A percentile compares a stretch with the other conserved stretches of the same genome.
These are phyloP conservation scores for Delitschia confertaspora DNA, from an alignment of 495 filamentous ascomycete genomes.

Conservation along the genomic window DNA sequence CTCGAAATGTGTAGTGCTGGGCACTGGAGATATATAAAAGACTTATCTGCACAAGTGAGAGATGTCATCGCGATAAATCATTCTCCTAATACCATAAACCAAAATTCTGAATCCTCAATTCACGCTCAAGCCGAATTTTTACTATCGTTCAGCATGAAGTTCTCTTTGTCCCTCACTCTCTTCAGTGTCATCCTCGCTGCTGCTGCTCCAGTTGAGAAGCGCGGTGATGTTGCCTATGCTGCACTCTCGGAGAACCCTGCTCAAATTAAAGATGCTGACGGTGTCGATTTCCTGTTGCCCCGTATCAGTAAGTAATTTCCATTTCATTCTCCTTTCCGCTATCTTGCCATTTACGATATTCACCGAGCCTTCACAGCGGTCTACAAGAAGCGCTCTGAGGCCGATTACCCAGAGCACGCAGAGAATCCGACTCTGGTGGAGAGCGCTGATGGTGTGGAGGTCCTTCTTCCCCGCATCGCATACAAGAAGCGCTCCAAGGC, in stretches of 20 bases:
- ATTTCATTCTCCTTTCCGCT: too few species aligned
- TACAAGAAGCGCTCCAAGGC: too few species aligned
- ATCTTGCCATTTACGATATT: too few species aligned
- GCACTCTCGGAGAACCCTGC: background rate
- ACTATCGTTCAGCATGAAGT: background rate
- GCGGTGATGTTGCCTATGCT: background rate
- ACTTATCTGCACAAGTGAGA: too few species aligned
- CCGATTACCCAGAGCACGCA: too few species aligned
- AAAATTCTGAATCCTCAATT: background rate
- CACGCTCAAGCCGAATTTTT: background rate
- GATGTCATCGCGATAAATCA: background rate
- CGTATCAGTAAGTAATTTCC: slow-evolving; percentile 6
- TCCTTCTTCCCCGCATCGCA: too few species aligned
- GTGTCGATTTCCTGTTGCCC: background rate
- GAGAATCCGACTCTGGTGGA: too few species aligned
- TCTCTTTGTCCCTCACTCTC: background rate
- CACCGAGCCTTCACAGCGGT: too few species aligned
- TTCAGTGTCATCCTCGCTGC: background rate
- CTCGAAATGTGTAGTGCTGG: too few species aligned
- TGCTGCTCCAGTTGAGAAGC: background rate
- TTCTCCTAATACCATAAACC: background rate
- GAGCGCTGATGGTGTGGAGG: too few species aligned
- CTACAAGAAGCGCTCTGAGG: too few species aligned
- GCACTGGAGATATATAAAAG: too few species aligned
- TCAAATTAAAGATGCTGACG: background rate